A percentile compares a stretch with the other conserved stretches of the same genome.
phyloP scores from a whole-genome alignment of 139 green algal genomes.

The Limnomonas spitsbergensis region DNA sequence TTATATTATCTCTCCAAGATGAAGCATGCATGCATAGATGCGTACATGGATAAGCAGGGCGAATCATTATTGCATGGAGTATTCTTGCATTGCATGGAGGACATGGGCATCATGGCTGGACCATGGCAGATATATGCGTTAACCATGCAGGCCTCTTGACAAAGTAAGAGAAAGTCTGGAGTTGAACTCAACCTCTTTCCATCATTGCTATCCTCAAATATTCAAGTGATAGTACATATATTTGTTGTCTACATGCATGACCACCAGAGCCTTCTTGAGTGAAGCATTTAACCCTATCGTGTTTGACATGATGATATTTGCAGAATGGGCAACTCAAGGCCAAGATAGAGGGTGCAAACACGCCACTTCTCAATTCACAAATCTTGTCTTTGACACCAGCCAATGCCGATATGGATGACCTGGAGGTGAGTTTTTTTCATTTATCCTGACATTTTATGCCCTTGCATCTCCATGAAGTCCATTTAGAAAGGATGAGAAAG shows the following conservation, averaged over 20 bases:
- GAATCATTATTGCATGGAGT: no score
- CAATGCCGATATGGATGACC: constrained; percentile 59
- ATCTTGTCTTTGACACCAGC: constrained; percentile 48
- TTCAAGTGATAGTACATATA: no score
- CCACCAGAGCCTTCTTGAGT: no score
- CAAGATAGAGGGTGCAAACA: constrained; percentile 53
- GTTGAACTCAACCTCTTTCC: no score
- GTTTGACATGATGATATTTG: no score
- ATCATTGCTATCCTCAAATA: no score
- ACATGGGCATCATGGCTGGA: not conserved
- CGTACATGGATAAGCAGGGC: not conserved
- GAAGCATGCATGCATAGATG: not conserved
- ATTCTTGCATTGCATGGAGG: no score
- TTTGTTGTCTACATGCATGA: no score
- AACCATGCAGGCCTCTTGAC: no score
- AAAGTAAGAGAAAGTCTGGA: no score
- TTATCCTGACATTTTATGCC: not conserved
- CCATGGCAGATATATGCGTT: not conserved
- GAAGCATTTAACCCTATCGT: no score
- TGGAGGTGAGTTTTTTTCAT: constrained; percentile 45
- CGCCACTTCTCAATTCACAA: constrained; percentile 39
- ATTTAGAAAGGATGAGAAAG: no score
- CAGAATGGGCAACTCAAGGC: constrained; percentile 64
- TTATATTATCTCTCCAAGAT: not conserved
- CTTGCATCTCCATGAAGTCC: not conserved